A percentile compares a stretch with the other conserved stretches of the same genome.
Conservation (phyloP, 169 alveolate genomes). For the Cystoisospora suis region DNA sequence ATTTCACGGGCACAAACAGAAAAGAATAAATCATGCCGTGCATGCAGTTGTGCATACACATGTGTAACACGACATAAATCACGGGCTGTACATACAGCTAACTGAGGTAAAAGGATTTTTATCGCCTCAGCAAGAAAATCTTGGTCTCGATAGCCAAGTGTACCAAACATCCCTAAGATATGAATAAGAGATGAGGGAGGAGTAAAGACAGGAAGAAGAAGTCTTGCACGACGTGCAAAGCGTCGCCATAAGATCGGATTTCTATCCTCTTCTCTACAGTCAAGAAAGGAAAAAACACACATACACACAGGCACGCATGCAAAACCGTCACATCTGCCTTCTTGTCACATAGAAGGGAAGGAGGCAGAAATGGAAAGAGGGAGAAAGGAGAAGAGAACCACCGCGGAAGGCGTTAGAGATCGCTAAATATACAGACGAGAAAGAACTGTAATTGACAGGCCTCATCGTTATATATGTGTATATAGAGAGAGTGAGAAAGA, state of each 20-base stretch:
- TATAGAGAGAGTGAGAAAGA: too few species aligned
- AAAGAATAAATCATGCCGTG: not conserved
- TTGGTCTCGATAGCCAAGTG: not conserved
- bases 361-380: not conserved
- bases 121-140: not conserved
- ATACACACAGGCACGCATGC: not conserved
- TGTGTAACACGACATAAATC: conserved; percentile 14
- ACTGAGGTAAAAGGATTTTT: not conserved
- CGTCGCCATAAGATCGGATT: not conserved
- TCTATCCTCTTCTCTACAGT: not conserved
- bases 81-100: not conserved
- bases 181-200: conserved; percentile 14
- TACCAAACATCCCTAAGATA: not conserved
- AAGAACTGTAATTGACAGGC: too few species aligned
- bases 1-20: conserved; percentile 15
- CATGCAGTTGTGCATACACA: not conserved
- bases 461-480: too few species aligned
- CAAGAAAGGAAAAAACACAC: not conserved
- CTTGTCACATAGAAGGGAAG: not conserved
- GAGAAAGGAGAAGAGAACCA: not conserved
- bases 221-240: not conserved
- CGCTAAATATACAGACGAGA: too few species aligned
- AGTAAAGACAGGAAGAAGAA: not conserved
- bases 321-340: not conserved
- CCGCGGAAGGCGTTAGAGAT: too few species aligned